Evolutionary conservation across 352 stramenopile genomes (phyloP), one percentile per base, ranked within the genome.

Genomic region (Poterioochromonas sp.): DNA sequence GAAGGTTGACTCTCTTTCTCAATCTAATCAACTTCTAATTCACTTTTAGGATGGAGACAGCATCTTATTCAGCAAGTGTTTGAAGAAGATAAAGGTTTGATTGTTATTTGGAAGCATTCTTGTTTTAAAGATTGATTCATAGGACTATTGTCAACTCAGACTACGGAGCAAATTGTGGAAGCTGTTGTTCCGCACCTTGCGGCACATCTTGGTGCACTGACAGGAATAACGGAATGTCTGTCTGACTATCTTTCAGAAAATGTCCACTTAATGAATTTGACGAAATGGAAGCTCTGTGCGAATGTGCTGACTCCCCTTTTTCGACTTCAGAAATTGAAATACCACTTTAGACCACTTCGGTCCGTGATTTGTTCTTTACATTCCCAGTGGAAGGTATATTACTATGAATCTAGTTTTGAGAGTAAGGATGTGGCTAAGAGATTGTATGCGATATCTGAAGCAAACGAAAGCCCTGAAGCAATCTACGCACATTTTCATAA

Each of bases 121-220:
- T n/a, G n/a, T n/a, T n/a, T n/a, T n/a, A n/a, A n/a, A n/a, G n/a
- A n/a, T n/a, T n/a, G n/a, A n/a, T n/a, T n/a, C n/a, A n/a, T n/a
- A n/a, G n/a, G 58, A 68, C 58, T 15, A 37, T 11, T 35, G 12
- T 8, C 15, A 68, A 32, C 26, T 15, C 58, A 40, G 11, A 15
- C 29, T 18, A 26, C 15, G n/a, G n/a, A n/a, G 29, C 12, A 35
- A 11, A 26, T 11, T 11, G 29, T 47, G 8, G 18, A 47, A 49
- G 63, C 29, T 26, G 32, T 73, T 3, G 63, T 73, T n/a, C 63
- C 63, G 37, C 63, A 73, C 32, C 35, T 73, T 8, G 35, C 8
- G 8, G 63, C 63, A 8, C 63, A 73, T 49, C 35, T 73, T 43
- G 63, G 11, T n/a, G 63, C 29, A 32, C 63, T 73, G 29, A 20